phyloP scores from a whole-genome alignment of 2,329 filamentous ascomycete species.

The Cyanodermella asteris region DNA sequence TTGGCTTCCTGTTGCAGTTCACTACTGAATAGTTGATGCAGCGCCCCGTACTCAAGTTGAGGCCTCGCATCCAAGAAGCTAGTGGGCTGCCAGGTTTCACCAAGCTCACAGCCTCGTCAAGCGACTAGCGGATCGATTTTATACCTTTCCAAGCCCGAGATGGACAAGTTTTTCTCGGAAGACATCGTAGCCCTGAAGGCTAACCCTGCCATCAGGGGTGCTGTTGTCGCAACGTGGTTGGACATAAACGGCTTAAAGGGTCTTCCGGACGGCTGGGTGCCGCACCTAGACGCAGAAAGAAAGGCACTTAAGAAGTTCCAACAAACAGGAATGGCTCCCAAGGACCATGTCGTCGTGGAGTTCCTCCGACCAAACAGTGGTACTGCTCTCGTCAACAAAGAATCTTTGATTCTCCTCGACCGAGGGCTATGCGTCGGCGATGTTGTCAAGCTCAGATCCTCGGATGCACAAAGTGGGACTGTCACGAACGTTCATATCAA shows the following conservation, averaged over 20 bases:
- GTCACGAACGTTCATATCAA: constrained; percentile 26
- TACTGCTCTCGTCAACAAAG: constrained; percentile 19
- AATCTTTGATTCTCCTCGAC: constrained; percentile 28
- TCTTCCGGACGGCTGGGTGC: constrained; percentile 4
- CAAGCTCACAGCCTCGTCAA: too few species aligned
- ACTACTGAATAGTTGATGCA: too few species aligned
- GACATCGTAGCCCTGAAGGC: constrained; percentile 20
- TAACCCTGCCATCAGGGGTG: constrained; percentile 19
- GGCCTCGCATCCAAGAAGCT: too few species aligned
- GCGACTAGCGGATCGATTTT: too few species aligned
- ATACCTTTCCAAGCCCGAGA: not conserved
- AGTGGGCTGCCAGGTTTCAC: too few species aligned
- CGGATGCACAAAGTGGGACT: constrained; percentile 30
- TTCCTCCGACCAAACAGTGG: constrained; percentile 18
- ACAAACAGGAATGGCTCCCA: constrained; percentile 19
- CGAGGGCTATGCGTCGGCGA: constrained; percentile 33
- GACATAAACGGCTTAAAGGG: constrained; percentile 8
- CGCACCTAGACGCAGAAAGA: constrained; percentile 9
- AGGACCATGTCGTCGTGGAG: constrained; percentile 27
- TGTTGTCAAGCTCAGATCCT: constrained; percentile 27
- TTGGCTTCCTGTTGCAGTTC: too few species aligned
- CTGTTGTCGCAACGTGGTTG: constrained; percentile 18
- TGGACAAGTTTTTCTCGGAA: constrained; percentile 15
- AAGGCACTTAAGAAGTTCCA: constrained; percentile 7
- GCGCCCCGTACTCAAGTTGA: too few species aligned